These are phyloP conservation scores for Chalciporus sphaerocephalus DNA, from an alignment of 768 basidiomycete species.

Conservation along the genomic window DNA sequence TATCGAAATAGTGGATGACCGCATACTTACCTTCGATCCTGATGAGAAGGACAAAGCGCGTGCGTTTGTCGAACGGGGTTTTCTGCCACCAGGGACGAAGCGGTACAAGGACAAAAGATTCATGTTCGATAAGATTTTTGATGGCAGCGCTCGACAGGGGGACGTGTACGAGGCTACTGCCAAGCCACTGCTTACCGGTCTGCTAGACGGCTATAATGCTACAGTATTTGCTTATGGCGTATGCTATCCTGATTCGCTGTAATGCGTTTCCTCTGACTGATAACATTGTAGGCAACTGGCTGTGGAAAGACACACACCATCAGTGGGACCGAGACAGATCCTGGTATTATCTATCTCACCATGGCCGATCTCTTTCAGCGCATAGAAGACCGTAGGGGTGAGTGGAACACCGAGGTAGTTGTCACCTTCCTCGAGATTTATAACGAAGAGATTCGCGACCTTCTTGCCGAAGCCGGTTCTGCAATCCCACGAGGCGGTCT, in stretches of 20 bases:
- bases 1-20: slow-evolving; percentile 88
- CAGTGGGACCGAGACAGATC: slow-evolving; percentile 82
- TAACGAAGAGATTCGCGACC: slow-evolving; percentile 97
- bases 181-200: slow-evolving; percentile 75
- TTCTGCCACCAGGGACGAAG: slow-evolving; percentile 81
- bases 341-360: slow-evolving; percentile 92
- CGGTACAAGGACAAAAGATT: slow-evolving; percentile 96
- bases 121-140: slow-evolving; percentile 94
- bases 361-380: slow-evolving; percentile 96
- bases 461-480: slow-evolving; percentile 72
- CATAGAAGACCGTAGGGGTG: slow-evolving; percentile 82
- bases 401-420: slow-evolving; percentile 81
- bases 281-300: slow-evolving; percentile 81
- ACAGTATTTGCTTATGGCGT: slow-evolving; percentile 99
- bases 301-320: slow-evolving; percentile 99
- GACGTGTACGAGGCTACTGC: slow-evolving; percentile 87
- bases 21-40: slow-evolving; percentile 94
- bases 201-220: slow-evolving; percentile 93
- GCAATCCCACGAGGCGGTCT: slow-evolving; percentile 74
- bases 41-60: slow-evolving; percentile 80
- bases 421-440: slow-evolving; percentile 99
- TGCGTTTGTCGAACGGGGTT: slow-evolving; percentile 81
- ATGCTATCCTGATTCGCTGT: slow-evolving; percentile 32
- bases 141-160: slow-evolving; percentile 72
- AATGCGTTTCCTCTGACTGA: slow-evolving; percentile 7